Evolutionary conservation across 2,329 filamentous ascomycete species (phyloP), one percentile per base, ranked within the genome.

Genomic region (Talaromyces sp.): DNA sequence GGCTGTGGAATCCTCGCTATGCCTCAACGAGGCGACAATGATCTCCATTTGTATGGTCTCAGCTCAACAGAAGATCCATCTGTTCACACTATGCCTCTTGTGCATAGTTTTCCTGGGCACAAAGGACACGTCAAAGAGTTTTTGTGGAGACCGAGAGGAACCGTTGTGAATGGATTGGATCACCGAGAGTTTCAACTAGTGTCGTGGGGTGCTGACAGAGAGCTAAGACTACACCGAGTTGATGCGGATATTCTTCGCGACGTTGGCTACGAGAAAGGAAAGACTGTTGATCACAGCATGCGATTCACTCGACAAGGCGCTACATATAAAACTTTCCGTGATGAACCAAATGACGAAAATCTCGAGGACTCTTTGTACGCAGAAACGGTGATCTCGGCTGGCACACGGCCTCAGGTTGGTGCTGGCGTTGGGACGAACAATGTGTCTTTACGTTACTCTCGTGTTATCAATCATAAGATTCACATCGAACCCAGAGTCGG

Each of bases 181-280:
- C 83, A 93, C 67, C 87, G 94, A 70, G 93, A 97, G 61, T 97
- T 97, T 68, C 93, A 97, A 75, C 83, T 97, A 19, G 91, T 97
- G 0, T 93, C 93, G 0, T 97, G 93, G 93, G 93, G 93, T 31
- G 89, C 91, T 58, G 94, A 97, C 75, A 90, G 90, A 69, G 87
- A 93, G 72, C 82, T 97, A 35, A 89, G 90, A 58, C 82, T 97
- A 33, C 91, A 96, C 73, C 88, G 87, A 57, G 85, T 93, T 22
- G 85, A 91, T 47, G 80, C 86, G 0, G 81, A 87, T 31, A 81
- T 88, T 35, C 81, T 95, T 0, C 82, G 86, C 65, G 82, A 85
- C 1, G 89, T 96, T 17, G 92, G 91, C 3, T 90, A 91, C 73
- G 82, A 87, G 54, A 92, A 89, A 73, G 92, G 91, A 4, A 84